phyloP scores from a whole-genome alignment of 208 protist genomes.

The Endotrypanum monterogeii region DNA sequence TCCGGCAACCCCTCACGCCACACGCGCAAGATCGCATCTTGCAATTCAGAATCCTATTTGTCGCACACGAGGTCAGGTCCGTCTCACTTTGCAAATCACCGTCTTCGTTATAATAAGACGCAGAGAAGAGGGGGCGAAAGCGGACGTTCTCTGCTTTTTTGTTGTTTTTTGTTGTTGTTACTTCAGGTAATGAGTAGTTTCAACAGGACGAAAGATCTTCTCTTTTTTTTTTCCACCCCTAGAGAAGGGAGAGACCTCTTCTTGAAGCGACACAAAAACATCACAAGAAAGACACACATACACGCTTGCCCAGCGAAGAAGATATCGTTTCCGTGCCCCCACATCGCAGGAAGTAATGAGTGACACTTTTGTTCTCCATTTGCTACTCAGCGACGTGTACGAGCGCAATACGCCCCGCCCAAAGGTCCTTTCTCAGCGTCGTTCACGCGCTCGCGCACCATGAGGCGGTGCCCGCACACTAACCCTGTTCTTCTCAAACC shows the following conservation, averaged over 20 bases:
- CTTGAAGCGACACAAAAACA: too few species aligned
- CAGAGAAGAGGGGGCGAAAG: not conserved
- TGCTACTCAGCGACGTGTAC: not conserved
- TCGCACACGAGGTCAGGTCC: too few species aligned
- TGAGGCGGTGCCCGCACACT: not conserved
- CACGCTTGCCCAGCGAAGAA: not conserved
- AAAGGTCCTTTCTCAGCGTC: not conserved
- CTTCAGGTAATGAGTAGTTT: too few species aligned
- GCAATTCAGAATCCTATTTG: too few species aligned
- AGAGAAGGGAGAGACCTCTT: not conserved
- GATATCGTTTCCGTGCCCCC: not conserved
- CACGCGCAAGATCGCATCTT: too few species aligned
- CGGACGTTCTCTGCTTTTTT: not conserved
- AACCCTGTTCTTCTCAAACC: not conserved
- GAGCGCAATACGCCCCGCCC: not conserved
- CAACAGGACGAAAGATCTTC: too few species aligned
- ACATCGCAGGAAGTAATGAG: not conserved
- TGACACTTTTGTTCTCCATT: not conserved
- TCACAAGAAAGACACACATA: not conserved
- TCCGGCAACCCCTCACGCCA: too few species aligned
- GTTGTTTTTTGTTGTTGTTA: not conserved
- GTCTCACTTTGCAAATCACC: not conserved
- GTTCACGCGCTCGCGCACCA: not conserved
- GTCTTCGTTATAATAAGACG: not conserved
- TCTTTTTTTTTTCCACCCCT: not conserved